Evolutionary conservation across 192 early-diverging fungal species (phyloP), one percentile per base, ranked within the genome.

Genomic region (Coemansia umbellata): DNA sequence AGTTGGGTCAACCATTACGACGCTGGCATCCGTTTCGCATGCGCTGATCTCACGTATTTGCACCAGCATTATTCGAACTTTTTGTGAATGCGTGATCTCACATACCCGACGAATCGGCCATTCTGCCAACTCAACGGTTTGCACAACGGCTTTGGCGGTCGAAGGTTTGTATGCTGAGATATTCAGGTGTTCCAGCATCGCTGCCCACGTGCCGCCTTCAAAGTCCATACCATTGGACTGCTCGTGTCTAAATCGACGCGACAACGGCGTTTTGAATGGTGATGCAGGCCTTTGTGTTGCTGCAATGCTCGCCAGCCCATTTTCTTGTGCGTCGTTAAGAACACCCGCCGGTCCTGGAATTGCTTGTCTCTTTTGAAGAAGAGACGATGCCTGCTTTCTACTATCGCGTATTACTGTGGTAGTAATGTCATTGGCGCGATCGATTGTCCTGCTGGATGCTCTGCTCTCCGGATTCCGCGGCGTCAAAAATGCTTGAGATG

Each of bases 141-240:
- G 33, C 15, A 39, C 23, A 4, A 66, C 42, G 1, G 22, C 10
- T n/a, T 42, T 63, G 3, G 67, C 59, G 4, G 54, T 61, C 2
- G 41, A 31, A 9, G 68, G 57, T 21, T 30, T 55, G 54, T 78
- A 78, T 8, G 55, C 15, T 1, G 68, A 60, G 41, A 78, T 37
- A 0, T 27, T 35, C 13, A 78, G 56, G 30, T 60, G 55, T 11
- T 71, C 60, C 7, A 71, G 56, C 60, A 78, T 66, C 3, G 61
- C 64, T 8, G 59, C 52, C 74, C 74, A 78, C 11, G 74, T 71
- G 9, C 64, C 64, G 43, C 57, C 42, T 22, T 71, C 68, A 47
- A 78, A 78, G 23, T 78, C 74, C 2, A 50, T 45, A 10, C 60
- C 69, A 24, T 28, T 44, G 0, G 64, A 8, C 6, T 63, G 55